phyloP scores from a whole-genome alignment of 2,329 filamentous ascomycete genomes.

The Phyllosticta citribraziliensis region DNA sequence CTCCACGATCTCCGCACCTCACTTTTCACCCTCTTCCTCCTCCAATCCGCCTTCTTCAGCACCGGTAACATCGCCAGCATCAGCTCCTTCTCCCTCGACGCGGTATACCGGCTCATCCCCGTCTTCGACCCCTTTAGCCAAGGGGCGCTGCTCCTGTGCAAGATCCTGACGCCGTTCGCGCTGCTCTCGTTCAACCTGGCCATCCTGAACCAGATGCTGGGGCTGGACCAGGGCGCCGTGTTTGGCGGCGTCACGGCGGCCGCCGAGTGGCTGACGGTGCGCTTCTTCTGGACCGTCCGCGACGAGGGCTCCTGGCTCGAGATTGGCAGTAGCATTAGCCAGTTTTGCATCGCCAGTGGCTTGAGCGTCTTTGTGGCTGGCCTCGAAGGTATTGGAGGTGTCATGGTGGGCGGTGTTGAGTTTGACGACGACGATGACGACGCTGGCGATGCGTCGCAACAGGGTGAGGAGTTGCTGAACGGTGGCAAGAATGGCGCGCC shows the following conservation, averaged over 20 bases:
- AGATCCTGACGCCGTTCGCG: slow-evolving; percentile 87
- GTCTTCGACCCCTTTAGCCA: slow-evolving; percentile 92
- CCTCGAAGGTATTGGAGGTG: slow-evolving; percentile 74
- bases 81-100: slow-evolving; percentile 87
- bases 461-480: background rate
- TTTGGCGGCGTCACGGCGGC: slow-evolving; percentile 89
- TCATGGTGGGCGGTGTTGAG: slow-evolving; percentile 72
- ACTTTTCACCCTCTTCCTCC: slow-evolving; percentile 87
- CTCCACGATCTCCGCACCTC: slow-evolving; percentile 80
- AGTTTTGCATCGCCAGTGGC: slow-evolving; percentile 86
- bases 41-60: slow-evolving; percentile 94
- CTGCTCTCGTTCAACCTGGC: slow-evolving; percentile 90
- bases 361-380: slow-evolving; percentile 84
- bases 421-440: slow-evolving; percentile 34
- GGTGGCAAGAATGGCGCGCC: background rate
- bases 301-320: slow-evolving; percentile 97
- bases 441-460: background rate
- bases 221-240: slow-evolving; percentile 75
- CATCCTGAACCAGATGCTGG: slow-evolving; percentile 73
- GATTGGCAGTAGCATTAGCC: slow-evolving; percentile 92
- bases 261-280: slow-evolving; percentile 82
- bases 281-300: slow-evolving; percentile 96
- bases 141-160: slow-evolving; percentile 74
- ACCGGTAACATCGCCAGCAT: slow-evolving; percentile 93
- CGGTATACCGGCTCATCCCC: slow-evolving; percentile 76